Conservation (phyloP, 2,329 filamentous ascomycete species). For the Calycina herbarum region DNA sequence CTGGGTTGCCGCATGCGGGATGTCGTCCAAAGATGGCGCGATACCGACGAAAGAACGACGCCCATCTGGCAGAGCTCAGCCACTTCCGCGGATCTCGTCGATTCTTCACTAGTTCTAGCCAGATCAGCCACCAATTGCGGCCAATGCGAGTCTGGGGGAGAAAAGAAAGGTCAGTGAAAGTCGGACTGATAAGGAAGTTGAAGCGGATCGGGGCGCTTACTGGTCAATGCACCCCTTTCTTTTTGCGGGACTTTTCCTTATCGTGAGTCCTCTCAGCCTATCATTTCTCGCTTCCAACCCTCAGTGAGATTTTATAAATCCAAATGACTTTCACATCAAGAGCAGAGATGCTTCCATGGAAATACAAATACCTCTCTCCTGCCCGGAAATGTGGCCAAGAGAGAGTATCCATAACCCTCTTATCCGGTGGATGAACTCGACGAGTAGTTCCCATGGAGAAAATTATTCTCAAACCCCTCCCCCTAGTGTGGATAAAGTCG, state of each 20-base stretch:
- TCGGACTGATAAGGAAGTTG: not conserved
- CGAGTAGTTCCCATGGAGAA: too few species aligned
- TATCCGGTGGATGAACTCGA: too few species aligned
- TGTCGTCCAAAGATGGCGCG: too few species aligned
- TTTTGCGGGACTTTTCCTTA: not conserved
- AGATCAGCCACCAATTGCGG: not conserved
- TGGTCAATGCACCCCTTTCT: not conserved
- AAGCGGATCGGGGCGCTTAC: not conserved
- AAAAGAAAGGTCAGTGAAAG: not conserved
- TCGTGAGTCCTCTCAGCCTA: not conserved
- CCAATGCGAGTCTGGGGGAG: not conserved
- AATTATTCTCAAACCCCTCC: too few species aligned
- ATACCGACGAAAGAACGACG: not conserved
- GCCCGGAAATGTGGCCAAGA: not conserved
- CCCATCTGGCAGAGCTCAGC: slow-evolving; percentile 12
- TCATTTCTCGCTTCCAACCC: slow-evolving; percentile 3
- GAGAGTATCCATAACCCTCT: not conserved
- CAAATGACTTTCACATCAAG: not conserved
- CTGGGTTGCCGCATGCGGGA: too few species aligned
- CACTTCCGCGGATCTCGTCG: slow-evolving; percentile 23
- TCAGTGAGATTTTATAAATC: not conserved
- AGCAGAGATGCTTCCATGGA: not conserved
- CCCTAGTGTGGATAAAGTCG: too few species aligned
- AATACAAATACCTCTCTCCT: slow-evolving; percentile 1
- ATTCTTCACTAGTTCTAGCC: not conserved